These are phyloP conservation scores for Syzygium oleosum DNA, from an alignment of 345 rosid genomes.

Conservation along the genomic window DNA sequence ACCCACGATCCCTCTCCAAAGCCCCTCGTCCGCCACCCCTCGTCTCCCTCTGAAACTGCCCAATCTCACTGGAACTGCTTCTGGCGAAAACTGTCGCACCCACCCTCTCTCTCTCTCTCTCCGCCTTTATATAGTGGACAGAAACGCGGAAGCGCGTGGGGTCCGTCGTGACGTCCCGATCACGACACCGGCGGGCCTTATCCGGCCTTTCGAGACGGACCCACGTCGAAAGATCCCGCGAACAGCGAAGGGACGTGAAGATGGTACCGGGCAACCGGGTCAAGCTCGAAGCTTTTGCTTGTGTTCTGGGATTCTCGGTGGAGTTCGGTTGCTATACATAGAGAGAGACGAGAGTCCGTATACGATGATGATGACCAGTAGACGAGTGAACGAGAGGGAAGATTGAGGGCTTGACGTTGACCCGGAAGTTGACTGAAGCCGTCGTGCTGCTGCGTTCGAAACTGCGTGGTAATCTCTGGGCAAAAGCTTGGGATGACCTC, in stretches of 20 bases:
- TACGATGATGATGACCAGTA: not conserved
- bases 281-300: not conserved
- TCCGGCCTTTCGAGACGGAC: not conserved
- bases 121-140: not conserved
- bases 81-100: not conserved
- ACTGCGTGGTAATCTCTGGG: not conserved
- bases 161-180: not conserved
- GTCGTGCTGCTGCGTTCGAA: not conserved
- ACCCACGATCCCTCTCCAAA: not conserved
- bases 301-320: not conserved
- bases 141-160: not conserved
- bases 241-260: not conserved
- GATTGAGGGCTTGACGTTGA: not conserved
- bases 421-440: not conserved
- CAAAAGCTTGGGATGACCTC: not conserved
- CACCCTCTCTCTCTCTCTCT: not conserved
- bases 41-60: accelerated
- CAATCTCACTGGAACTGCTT: not conserved
- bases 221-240: not conserved
- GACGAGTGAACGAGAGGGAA: not conserved
- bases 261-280: not conserved
- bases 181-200: accelerated
- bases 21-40: not conserved
- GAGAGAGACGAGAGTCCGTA: not conserved
- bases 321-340: not conserved